Conservation (phyloP, 805 yeast species). For the Lipomyces starkeyi region DNA sequence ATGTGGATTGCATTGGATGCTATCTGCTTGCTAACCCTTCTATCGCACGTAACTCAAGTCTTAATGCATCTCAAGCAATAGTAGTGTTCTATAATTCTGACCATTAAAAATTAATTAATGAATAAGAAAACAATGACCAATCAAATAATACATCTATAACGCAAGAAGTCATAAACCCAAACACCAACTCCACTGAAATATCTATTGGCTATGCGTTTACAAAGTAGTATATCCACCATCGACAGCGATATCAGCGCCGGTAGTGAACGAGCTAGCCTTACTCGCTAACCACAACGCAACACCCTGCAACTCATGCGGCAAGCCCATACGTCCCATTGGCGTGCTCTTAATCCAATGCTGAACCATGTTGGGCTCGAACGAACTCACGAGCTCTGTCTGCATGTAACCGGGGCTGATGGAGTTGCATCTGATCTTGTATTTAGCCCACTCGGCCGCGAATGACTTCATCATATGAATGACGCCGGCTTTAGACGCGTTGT, state of each 20-base stretch:
- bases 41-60: too few relatives aligned
- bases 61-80: too few relatives aligned
- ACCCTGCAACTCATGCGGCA: conserved; percentile 82
- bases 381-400: conserved; percentile 64
- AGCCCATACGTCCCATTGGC: conserved; percentile 76
- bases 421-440: conserved; percentile 67
- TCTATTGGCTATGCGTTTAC: conserved; percentile 48
- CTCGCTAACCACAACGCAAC: conserved; percentile 75
- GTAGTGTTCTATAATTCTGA: too few relatives aligned
- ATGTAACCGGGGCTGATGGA: conserved; percentile 72
- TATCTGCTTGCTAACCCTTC: too few relatives aligned
- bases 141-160: not conserved
- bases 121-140: not conserved
- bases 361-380: conserved; percentile 53
- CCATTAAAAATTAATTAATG: too few relatives aligned
- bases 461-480: conserved; percentile 68
- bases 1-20: too few relatives aligned
- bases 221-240: conserved; percentile 90
- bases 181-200: conserved; percentile 7
- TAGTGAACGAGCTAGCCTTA: conserved; percentile 77
- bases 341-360: conserved; percentile 57
- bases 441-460: conserved; percentile 75
- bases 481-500: conserved; percentile 75
- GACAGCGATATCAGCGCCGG: conserved; percentile 81
- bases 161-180: not conserved